Conservation (phyloP, 192 early-diverging fungal species). For the Haplosporangium gracile region DNA sequence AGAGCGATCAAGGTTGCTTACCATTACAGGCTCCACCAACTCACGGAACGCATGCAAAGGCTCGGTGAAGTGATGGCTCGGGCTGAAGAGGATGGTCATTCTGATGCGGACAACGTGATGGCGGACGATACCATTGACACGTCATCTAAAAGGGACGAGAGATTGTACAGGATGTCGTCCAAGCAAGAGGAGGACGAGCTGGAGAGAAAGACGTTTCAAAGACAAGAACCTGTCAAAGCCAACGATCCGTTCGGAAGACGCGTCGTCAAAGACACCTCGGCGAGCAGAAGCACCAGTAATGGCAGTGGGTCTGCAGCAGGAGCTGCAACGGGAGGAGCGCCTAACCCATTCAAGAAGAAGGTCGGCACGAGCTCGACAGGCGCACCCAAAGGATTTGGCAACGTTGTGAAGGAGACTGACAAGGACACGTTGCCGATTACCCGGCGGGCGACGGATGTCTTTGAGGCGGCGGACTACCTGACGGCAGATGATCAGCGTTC, state of each 20-base stretch:
- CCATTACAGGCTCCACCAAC: constrained; percentile 67
- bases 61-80: constrained; percentile 34
- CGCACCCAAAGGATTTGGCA: constrained; percentile 33
- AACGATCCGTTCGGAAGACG: constrained; percentile 55
- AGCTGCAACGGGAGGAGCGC: background rate
- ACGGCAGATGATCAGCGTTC: constrained; percentile 38
- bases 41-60: constrained; percentile 84
- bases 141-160: background rate
- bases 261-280: constrained; percentile 30
- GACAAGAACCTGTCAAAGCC: constrained; percentile 12
- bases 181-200: constrained; percentile 35
- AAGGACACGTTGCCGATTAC: constrained; percentile 25
- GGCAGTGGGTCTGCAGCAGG: background rate
- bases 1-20: constrained; percentile 89
- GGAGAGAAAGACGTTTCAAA: constrained; percentile 30
- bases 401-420: constrained; percentile 25
- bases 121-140: constrained; percentile 27
- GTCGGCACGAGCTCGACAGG: background rate
- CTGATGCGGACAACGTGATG: constrained; percentile 47
- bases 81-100: constrained; percentile 32
- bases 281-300: background rate
- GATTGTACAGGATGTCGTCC: constrained; percentile 10
- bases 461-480: constrained; percentile 41
- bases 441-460: constrained; percentile 42
- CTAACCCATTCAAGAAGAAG: constrained; percentile 42